These are phyloP conservation scores for Mycena sp. DNA, from an alignment of 1,284 basidiomycete genomes.

Conservation along the genomic window DNA sequence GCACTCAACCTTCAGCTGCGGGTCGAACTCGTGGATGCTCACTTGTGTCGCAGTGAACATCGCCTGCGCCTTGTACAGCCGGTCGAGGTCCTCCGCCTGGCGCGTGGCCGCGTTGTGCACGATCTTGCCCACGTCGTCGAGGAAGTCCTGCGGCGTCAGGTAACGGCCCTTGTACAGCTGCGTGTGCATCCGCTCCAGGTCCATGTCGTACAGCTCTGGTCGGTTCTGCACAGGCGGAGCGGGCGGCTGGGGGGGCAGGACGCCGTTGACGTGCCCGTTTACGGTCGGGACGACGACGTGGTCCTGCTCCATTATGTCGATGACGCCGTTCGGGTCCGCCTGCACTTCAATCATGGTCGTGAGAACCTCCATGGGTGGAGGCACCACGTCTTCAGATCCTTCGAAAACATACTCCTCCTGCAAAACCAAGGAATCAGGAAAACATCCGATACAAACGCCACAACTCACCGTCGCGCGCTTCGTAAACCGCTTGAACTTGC, in stretches of 20 bases:
- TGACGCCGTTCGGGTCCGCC: slow-evolving; percentile 50
- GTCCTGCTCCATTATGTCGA: slow-evolving; percentile 55
- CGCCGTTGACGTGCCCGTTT: slow-evolving; percentile 40
- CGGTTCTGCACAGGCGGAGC: slow-evolving; percentile 48
- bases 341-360: slow-evolving; percentile 51
- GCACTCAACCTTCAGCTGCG: slow-evolving; percentile 85
- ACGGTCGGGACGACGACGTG: slow-evolving; percentile 37
- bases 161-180: slow-evolving; percentile 91
- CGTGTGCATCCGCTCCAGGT: slow-evolving; percentile 91
- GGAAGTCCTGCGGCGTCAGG: slow-evolving; percentile 87
- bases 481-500: slow-evolving; percentile 93
- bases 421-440: slow-evolving; percentile 9
- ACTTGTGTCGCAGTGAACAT: slow-evolving; percentile 91
- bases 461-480: slow-evolving; percentile 80
- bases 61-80: slow-evolving; percentile 85
- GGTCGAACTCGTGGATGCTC: slow-evolving; percentile 91
- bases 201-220: slow-evolving; percentile 76
- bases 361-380: slow-evolving; percentile 1
- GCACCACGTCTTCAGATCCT: slow-evolving; percentile 24
- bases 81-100: slow-evolving; percentile 76
- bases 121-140: slow-evolving; percentile 90
- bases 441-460: neutral
- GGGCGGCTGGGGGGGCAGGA: slow-evolving; percentile 36
- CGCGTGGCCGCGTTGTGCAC: slow-evolving; percentile 86
- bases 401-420: slow-evolving; percentile 82